These are phyloP conservation scores for Lactarius vividus DNA, from an alignment of 768 basidiomycete genomes.

Conservation along the genomic window DNA sequence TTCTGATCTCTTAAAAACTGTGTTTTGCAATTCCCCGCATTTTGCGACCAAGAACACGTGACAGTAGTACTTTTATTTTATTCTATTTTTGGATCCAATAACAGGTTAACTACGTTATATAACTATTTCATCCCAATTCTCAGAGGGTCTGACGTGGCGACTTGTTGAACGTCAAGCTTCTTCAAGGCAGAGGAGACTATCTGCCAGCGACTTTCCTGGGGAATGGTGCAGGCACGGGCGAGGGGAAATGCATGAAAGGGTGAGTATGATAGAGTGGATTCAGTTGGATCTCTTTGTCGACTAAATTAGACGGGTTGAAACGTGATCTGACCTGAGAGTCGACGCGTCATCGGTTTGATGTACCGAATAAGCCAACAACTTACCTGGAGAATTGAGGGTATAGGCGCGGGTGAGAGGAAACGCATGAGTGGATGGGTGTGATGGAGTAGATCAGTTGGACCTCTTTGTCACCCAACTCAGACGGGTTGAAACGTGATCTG, in stretches of 20 bases:
- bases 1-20: no score
- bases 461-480: neutral
- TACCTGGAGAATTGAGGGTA: neutral
- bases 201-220: neutral
- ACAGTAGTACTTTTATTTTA: no score
- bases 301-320: neutral
- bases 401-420: neutral
- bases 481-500: neutral
- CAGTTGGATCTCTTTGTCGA: neutral
- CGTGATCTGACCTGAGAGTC: neutral
- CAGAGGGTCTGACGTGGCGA: neutral
- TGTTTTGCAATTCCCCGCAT: no score
- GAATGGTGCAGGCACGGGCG: neutral
- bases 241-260: neutral
- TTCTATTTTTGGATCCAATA: no score
- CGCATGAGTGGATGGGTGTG: neutral
- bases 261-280: neutral
- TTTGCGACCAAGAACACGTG: no score
- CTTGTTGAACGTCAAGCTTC: neutral
- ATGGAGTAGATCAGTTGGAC: neutral
- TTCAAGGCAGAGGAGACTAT: neutral
- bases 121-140: neutral
- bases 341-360: neutral
- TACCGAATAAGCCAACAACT: neutral
- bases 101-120: no score